A percentile compares a stretch with the other conserved stretches of the same genome.
Conservation (phyloP, 192 early-diverging fungal genomes). For the Umbelopsis sp. region DNA sequence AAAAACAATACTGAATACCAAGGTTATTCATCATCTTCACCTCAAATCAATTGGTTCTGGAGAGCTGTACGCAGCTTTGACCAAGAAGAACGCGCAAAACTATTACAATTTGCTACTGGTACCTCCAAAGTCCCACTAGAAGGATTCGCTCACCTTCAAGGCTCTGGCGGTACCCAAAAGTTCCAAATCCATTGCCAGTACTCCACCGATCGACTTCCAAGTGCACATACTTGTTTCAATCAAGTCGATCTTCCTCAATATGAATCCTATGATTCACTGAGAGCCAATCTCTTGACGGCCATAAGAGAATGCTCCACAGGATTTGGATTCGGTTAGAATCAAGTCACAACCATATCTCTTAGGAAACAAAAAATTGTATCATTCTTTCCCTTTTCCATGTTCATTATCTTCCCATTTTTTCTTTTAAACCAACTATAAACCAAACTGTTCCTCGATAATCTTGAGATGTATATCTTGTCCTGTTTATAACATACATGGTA, state of each 20-base stretch:
- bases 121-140: constrained; percentile 98
- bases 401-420: too few relatives aligned
- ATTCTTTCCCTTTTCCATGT: neutral
- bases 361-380: neutral
- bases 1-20: constrained; percentile 98
- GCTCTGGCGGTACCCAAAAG: constrained; percentile 92
- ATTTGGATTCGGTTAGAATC: constrained; percentile 76
- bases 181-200: constrained; percentile 99
- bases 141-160: constrained; percentile 92
- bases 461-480: too few relatives aligned
- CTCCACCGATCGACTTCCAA: constrained; percentile 85
- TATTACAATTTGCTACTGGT: constrained; percentile 97
- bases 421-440: too few relatives aligned
- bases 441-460: too few relatives aligned
- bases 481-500: too few relatives aligned
- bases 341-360: constrained; percentile 9
- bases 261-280: constrained; percentile 87
- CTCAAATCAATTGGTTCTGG: constrained; percentile 99
- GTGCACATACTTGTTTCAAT: constrained; percentile 99
- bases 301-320: constrained; percentile 93
- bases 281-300: constrained; percentile 80
- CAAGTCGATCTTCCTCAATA: constrained; percentile 96
- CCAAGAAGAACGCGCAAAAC: constrained; percentile 97
- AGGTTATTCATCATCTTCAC: constrained; percentile 81
- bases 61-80: constrained; percentile 94